phyloP scores from a whole-genome alignment of 139 green algal species.

The Micractinium sp. region DNA sequence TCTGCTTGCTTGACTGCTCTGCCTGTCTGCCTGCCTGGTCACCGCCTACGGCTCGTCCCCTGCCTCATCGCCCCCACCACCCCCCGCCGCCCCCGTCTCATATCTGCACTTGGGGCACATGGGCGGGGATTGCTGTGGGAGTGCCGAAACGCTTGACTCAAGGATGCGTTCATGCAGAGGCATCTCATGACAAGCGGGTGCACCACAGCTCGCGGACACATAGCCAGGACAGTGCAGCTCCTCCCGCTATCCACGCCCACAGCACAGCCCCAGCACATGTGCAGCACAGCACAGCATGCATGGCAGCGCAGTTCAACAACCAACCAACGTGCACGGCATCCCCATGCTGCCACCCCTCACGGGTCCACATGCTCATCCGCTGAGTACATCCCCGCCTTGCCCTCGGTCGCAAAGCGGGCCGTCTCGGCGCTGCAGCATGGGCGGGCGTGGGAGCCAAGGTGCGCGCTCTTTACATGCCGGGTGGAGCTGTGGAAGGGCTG shows the following conservation, averaged over 20 bases:
- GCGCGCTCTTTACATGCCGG: background rate
- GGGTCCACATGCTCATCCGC: background rate
- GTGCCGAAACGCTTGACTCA: background rate
- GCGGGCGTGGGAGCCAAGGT: background rate
- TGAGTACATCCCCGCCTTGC: constrained; percentile 12
- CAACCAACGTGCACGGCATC: too few relatives aligned
- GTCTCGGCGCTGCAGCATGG: constrained; percentile 7
- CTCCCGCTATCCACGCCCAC: too few relatives aligned
- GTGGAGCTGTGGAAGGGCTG: background rate
- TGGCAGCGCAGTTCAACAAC: too few relatives aligned
- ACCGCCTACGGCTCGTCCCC: background rate
- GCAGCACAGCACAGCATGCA: background rate
- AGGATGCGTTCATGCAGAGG: background rate
- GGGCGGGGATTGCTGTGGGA: background rate
- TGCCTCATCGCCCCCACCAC: background rate
- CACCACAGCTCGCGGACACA: background rate
- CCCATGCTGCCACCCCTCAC: background rate
- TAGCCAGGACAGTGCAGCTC: background rate
- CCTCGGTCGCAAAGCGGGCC: constrained; percentile 9
- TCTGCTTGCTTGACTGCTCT: background rate
- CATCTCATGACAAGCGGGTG: too few relatives aligned
- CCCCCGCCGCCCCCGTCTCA: background rate
- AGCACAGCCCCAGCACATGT: background rate
- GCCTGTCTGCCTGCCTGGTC: background rate
- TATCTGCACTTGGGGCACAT: background rate